Evolutionary conservation across 345 rosid genomes (phyloP), one percentile per base, ranked within the genome.

Genomic region (Durio zibethinus): DNA sequence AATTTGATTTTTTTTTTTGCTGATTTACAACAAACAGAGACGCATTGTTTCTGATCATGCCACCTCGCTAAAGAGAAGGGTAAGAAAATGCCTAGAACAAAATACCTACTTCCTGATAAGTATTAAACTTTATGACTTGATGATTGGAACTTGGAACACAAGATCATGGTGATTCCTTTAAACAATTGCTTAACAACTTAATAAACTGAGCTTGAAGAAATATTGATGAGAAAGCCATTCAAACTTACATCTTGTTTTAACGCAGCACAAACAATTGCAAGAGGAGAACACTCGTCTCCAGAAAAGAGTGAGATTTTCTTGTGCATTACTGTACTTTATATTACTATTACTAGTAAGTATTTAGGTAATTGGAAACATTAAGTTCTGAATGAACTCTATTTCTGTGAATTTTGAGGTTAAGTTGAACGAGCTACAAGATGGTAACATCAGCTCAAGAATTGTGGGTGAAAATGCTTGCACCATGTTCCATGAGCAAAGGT

Each of bases 281-380:
- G 89, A 89, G 84, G 93, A 88, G 78, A 88, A 83, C 73, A 25
- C 56, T 77, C 79, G 56, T 18, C 88, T 89, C 61, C 86, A 84
- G 77, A 85, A 86, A 76, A 85, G 62, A 78, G 93, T 89, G 74
- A 83, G 91, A 76, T 38, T 43, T 63, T 33, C 43, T 48, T 11
- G 10, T 56, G 15, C 62, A n/a, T n/a, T n/a, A n/a, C n/a, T n/a
- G n/a, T n/a, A 40, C 60, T 18, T 60, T 9, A 11, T 35, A 16
- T 59, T 15, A 70, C 57, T 20, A 12, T 3, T 66, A 23, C 5
- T 10, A 4, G 10, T 31, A 3, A 15, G 12, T 36, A 35, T 25
- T 25, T 16, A 66, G 35, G n/a, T n/a, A n/a, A 14, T 21, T 16
- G 33, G 23, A 43, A 53, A 8, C 25, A 15, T 27, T 68, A 27